These are phyloP conservation scores for grape (Vitis vinifera) DNA, from an alignment of 164 flowering plant genomes.

Conservation along the genomic window DNA sequence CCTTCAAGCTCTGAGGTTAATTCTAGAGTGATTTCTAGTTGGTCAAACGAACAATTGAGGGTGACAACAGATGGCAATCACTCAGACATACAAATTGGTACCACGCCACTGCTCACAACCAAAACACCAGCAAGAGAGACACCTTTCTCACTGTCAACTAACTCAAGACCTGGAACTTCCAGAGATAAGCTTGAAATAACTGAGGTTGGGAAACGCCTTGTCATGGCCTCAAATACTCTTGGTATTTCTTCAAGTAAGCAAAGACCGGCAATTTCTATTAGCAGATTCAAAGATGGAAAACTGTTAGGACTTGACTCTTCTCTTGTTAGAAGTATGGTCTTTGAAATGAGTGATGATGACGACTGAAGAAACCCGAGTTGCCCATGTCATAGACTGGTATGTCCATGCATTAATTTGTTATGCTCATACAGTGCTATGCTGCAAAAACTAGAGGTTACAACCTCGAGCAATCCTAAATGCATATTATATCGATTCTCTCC, in stretches of 20 bases:
- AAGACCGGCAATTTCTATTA: constrained; percentile 12
- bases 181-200: constrained; percentile 19
- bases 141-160: not conserved
- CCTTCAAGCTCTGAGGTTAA: constrained; percentile 12
- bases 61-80: constrained; percentile 3
- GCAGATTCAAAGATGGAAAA: constrained; percentile 20
- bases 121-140: constrained; percentile 17
- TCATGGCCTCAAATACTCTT: constrained; percentile 42
- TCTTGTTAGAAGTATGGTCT: constrained; percentile 24
- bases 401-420: too few species aligned
- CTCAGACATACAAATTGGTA: constrained; percentile 6
- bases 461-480: too few species aligned
- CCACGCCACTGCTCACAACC: constrained; percentile 4
- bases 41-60: constrained; percentile 5
- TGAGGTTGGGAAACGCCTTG: constrained; percentile 46
- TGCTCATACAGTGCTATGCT: too few species aligned
- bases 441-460: too few species aligned
- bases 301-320: not conserved
- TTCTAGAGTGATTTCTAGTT: not conserved
- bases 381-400: not conserved
- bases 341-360: constrained; percentile 43
- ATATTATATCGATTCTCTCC: too few species aligned
- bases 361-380: constrained; percentile 16
- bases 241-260: constrained; percentile 28
- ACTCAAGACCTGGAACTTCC: constrained; percentile 8